Percentiles rank a stretch among this genome's conserved stretches.
These are phyloP conservation scores for Fraxinus americana DNA, from an alignment of 257 asterid species.

Conservation along the genomic window DNA sequence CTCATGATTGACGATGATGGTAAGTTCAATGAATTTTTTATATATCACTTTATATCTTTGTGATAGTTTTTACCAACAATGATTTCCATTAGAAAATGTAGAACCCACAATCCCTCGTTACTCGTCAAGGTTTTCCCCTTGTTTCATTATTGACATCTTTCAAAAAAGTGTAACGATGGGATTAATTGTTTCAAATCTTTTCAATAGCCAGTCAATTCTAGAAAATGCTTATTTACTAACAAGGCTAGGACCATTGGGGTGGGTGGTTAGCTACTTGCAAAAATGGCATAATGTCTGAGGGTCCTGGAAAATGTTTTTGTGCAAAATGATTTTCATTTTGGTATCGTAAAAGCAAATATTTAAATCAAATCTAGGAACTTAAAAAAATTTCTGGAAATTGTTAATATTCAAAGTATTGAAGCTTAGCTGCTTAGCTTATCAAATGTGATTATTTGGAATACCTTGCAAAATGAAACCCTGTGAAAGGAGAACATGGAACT, in stretches of 20 bases:
- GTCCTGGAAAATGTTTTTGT: neutral
- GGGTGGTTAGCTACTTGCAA: neutral
- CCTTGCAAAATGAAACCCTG: neutral
- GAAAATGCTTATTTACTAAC: neutral
- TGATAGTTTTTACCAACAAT: neutral
- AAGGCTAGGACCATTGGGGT: neutral
- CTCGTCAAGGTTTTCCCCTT: neutral
- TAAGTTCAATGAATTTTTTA: conserved; percentile 27
- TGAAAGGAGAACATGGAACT: neutral
- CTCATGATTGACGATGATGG: conserved; percentile 62
- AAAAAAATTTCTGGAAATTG: neutral
- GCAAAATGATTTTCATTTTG: neutral
- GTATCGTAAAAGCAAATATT: neutral
- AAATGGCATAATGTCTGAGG: neutral
- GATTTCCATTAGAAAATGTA: neutral
- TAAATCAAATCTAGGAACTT: neutral
- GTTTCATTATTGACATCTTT: neutral
- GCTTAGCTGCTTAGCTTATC: neutral
- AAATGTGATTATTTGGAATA: neutral
- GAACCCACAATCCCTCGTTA: neutral
- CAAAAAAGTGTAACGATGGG: neutral
- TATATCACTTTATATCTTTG: neutral
- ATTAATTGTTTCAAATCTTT: neutral
- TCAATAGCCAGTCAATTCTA: neutral
- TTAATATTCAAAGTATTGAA: neutral